Conservation (phyloP, 176 grass and related monocot genomes). For the Rhipidocladum racemiflorum region DNA sequence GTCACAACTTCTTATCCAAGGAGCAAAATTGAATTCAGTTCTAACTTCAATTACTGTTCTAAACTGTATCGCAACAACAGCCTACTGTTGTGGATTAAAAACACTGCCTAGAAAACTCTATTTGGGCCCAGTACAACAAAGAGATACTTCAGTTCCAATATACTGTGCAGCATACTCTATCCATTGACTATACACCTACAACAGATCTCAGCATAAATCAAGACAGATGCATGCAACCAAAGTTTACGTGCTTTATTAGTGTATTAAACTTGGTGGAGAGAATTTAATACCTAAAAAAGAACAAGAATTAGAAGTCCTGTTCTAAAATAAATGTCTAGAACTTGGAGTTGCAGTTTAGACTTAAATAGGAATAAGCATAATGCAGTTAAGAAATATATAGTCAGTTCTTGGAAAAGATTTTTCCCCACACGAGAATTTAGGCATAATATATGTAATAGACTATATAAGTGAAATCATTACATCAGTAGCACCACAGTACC, state of each 20-base stretch:
- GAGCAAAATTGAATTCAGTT: neutral
- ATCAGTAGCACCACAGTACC: neutral
- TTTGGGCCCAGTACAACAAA: neutral
- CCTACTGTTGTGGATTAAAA: conserved; percentile 1
- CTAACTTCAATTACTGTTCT: neutral
- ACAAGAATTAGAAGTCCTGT: neutral
- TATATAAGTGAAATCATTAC: neutral
- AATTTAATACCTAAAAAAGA: neutral
- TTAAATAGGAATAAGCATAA: neutral
- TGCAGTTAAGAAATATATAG: neutral
- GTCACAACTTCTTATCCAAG: conserved; percentile 12
- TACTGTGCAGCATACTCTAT: neutral
- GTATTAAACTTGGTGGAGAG: neutral
- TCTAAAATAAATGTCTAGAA: neutral
- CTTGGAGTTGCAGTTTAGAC: neutral
- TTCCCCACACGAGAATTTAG: neutral
- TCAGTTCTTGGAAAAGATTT: neutral
- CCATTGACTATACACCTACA: neutral
- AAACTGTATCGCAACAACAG: neutral
- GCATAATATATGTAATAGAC: neutral
- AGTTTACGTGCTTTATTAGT: neutral
- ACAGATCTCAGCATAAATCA: conserved; percentile 15
- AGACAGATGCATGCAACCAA: neutral
- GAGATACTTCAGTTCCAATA: neutral
- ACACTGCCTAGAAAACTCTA: neutral